phyloP scores from a whole-genome alignment of 805 yeast species.

The Candida anglica region DNA sequence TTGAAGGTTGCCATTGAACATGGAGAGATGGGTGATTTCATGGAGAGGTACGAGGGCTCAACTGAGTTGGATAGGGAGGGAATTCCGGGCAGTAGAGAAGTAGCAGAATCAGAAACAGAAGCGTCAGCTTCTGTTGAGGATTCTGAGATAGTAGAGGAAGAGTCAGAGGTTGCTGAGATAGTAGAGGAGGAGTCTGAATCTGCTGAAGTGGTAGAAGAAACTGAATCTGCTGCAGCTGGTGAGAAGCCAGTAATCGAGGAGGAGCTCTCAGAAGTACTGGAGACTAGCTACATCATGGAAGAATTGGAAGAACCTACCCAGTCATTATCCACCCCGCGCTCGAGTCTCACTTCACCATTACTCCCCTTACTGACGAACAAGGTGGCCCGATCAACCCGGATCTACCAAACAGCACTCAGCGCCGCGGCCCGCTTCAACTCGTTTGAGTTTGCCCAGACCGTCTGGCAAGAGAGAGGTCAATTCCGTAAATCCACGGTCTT shows the following conservation, averaged over 20 bases:
- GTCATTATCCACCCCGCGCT: too few relatives aligned
- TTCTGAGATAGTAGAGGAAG: conserved; percentile 9
- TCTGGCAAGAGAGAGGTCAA: conserved; percentile 79
- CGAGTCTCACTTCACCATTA: conserved; percentile 1
- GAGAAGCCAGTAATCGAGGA: too few relatives aligned
- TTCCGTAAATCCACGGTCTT: conserved; percentile 57
- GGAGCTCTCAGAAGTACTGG: too few relatives aligned
- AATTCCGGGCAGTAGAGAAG: conserved; percentile 12
- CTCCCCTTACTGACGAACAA: too few relatives aligned
- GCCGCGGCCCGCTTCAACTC: conserved; percentile 61
- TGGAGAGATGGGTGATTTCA: conserved; percentile 31
- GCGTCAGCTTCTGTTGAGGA: conserved; percentile 11
- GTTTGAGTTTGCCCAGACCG: conserved; percentile 52
- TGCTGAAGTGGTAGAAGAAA: background rate
- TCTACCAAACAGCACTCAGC: conserved; percentile 59
- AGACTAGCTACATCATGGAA: too few relatives aligned
- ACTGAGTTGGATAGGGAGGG: conserved; percentile 25
- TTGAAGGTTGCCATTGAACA: conserved; percentile 42
- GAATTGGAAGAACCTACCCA: background rate
- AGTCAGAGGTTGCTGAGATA: conserved; percentile 13
- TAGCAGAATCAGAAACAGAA: conserved; percentile 12
- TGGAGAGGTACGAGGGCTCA: conserved; percentile 24
- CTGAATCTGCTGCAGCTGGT: too few relatives aligned
- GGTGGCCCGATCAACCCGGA: conserved; percentile 32
- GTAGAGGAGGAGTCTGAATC: background rate